A percentile compares a stretch with the other conserved stretches of the same genome.
Evolutionary conservation across 306 rosid species (phyloP).

Genomic region (Prunus mume): DNA sequence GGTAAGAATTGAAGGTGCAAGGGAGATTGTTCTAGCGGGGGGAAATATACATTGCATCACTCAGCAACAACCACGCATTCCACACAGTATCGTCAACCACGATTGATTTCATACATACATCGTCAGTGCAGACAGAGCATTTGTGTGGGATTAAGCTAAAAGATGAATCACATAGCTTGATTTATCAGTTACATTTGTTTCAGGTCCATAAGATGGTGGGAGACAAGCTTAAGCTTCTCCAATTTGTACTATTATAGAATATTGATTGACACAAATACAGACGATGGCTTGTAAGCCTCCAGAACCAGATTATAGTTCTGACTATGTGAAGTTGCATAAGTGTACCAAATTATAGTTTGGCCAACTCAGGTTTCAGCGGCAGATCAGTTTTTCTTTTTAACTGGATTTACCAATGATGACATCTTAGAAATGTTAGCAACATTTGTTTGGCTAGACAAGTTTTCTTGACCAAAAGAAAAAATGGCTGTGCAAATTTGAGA

Average conservation of each 20-base stretch:
- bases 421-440: no score
- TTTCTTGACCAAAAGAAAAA: no score
- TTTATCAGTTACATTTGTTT: background rate
- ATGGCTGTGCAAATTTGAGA: no score
- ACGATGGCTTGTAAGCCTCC: background rate
- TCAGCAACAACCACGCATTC: constrained; percentile 75
- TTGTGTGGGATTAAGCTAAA: background rate
- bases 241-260: background rate
- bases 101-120: background rate
- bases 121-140: background rate
- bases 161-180: background rate
- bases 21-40: constrained; percentile 88
- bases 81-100: background rate
- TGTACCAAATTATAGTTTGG: background rate
- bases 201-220: background rate
- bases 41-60: constrained; percentile 97
- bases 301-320: background rate
- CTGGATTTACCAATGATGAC: background rate
- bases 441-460: no score
- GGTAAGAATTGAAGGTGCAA: constrained; percentile 77
- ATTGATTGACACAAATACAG: background rate
- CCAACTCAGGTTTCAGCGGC: background rate
- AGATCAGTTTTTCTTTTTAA: background rate
- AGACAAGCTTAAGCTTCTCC: background rate
- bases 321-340: no score